Conservation (phyloP, 202 grass and related monocot genomes). For the Setaria viridis region DNA sequence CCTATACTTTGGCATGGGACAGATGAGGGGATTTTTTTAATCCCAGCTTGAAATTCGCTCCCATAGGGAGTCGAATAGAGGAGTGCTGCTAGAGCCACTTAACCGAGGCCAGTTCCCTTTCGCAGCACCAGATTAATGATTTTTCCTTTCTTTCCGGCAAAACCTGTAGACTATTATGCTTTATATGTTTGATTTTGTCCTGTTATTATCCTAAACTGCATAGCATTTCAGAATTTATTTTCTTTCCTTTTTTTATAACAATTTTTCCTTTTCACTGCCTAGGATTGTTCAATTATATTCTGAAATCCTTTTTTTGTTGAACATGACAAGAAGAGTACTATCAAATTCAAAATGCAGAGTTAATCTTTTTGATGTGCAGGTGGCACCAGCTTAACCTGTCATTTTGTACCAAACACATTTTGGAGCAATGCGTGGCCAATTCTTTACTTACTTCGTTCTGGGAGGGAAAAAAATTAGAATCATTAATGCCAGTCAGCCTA, state of each 20-base stretch:
- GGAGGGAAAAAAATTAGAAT: neutral
- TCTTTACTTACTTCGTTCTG: constrained; percentile 16
- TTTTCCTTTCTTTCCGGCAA: neutral
- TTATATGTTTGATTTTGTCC: constrained; percentile 18
- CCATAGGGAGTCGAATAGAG: no score
- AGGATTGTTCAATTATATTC: neutral
- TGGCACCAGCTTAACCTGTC: constrained; percentile 30
- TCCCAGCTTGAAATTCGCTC: no score
- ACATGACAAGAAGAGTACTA: neutral
- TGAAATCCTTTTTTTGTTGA: neutral
- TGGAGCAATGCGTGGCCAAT: neutral
- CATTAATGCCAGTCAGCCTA: constrained; percentile 20
- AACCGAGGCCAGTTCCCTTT: no score
- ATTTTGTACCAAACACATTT: constrained; percentile 7
- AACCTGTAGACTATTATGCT: constrained; percentile 20
- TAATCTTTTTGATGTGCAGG: neutral
- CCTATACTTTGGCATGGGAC: no score
- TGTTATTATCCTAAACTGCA: constrained; percentile 14
- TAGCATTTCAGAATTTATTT: neutral
- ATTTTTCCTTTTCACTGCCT: neutral
- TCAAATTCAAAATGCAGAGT: neutral
- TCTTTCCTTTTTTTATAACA: neutral
- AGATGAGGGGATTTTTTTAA: no score
- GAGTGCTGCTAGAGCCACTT: no score
- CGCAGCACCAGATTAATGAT: neutral